phyloP scores from a whole-genome alignment of 768 basidiomycete genomes.

The Lentinus brumalis region DNA sequence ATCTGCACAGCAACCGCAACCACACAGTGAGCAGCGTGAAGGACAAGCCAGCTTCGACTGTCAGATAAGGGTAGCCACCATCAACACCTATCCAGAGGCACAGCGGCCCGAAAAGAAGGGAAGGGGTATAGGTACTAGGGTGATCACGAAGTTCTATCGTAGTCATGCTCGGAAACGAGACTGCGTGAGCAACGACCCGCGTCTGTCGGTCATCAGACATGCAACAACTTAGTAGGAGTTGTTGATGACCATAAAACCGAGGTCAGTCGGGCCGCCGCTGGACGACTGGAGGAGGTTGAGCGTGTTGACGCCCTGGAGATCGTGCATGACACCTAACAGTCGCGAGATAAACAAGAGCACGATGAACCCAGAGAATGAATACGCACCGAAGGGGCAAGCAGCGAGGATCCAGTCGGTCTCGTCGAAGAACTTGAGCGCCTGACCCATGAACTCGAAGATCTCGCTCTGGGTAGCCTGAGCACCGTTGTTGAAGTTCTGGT shows the following conservation, averaged over 20 bases:
- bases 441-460: constrained; percentile 50
- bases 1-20: constrained; percentile 19
- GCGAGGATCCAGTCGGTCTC: constrained; percentile 40
- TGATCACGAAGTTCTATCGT: background rate
- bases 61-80: constrained; percentile 5
- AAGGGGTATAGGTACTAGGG: constrained; percentile 18
- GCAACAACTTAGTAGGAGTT: constrained; percentile 9
- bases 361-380: background rate
- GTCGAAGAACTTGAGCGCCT: constrained; percentile 49
- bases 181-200: background rate
- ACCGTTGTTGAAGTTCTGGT: constrained; percentile 60
- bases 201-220: background rate
- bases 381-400: constrained; percentile 67
- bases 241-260: constrained; percentile 55
- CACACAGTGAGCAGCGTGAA: constrained; percentile 10
- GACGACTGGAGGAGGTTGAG: constrained; percentile 52
- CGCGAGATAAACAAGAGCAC: background rate
- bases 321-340: constrained; percentile 51
- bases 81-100: constrained; percentile 23
- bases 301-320: constrained; percentile 58
- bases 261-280: constrained; percentile 48
- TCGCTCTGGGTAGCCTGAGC: constrained; percentile 42
- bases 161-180: background rate
- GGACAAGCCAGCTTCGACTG: constrained; percentile 11
- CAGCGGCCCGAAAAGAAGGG: constrained; percentile 10